A percentile compares a stretch with the other conserved stretches of the same genome.
phyloP scores from a whole-genome alignment of 2,329 filamentous ascomycete species.

The Penicillium digitatum region DNA sequence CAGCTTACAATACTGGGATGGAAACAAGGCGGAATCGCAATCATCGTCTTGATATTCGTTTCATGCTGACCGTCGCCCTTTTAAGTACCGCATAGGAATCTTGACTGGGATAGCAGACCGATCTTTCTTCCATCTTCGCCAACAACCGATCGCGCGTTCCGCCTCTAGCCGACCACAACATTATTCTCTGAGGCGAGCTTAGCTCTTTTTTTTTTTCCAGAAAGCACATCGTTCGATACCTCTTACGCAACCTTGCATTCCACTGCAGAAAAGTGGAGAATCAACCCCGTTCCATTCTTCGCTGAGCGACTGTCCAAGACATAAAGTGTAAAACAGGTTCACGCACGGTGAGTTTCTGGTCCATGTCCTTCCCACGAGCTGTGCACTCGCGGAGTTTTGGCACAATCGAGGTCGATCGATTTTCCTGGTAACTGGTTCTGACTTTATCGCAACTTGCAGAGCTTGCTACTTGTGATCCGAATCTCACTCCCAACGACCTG shows the following conservation, averaged over 20 bases:
- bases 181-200: constrained; percentile 2
- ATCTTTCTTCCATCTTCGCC: not conserved
- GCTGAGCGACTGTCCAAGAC: constrained; percentile 2
- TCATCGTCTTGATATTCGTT: not conserved
- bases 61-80: constrained; percentile 9
- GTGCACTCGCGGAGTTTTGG: not conserved
- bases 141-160: constrained; percentile 11
- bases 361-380: not conserved
- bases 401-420: not conserved
- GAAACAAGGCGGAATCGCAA: not conserved
- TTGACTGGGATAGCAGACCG: not conserved
- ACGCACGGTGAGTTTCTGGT: constrained; percentile 8
- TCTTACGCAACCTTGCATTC: constrained; percentile 16
- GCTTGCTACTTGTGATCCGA: not conserved
- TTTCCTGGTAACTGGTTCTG: not conserved
- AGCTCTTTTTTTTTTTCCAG: not conserved
- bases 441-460: not conserved
- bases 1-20: not conserved
- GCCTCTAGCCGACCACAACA: constrained; percentile 13
- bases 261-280: constrained; percentile 16
- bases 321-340: constrained; percentile 5
- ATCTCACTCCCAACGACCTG: not conserved
- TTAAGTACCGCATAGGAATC: constrained; percentile 7
- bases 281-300: constrained; percentile 4
- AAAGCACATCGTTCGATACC: not conserved